Evolutionary conservation across 306 rosid species (phyloP).

Genomic region (Pyrus bretschneideri): DNA sequence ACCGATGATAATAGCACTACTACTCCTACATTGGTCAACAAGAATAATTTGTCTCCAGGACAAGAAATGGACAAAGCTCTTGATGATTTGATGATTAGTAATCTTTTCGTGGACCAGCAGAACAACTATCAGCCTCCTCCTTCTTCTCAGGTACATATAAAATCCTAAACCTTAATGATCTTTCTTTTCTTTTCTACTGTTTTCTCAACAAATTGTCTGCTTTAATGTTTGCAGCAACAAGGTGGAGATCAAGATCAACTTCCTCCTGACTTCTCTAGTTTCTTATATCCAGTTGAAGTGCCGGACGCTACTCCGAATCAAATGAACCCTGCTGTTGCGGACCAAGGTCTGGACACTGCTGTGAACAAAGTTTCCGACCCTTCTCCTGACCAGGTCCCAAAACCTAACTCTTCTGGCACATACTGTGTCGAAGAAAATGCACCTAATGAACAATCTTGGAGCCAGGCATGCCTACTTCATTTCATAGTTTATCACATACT

Average conservation of each 20-base stretch:
- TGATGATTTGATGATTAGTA: slow-evolving; percentile 3
- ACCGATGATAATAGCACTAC: not conserved
- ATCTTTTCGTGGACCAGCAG: not conserved
- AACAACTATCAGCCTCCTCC: not conserved
- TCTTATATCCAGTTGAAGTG: not conserved
- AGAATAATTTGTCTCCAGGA: not conserved
- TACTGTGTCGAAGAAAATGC: not conserved
- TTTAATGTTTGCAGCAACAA: slow-evolving; percentile 10
- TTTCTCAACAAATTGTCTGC: not conserved
- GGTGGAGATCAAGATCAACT: not conserved
- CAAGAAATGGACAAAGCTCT: not conserved
- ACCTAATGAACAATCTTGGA: slow-evolving; percentile 4
- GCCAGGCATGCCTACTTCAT: slow-evolving; percentile 18
- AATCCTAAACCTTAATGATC: not conserved
- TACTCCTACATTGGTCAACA: not conserved
- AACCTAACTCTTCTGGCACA: not conserved
- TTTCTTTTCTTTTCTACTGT: not conserved
- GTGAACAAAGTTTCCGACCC: not conserved
- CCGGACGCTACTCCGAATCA: not conserved
- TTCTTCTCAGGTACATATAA: not conserved
- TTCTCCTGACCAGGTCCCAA: not conserved
- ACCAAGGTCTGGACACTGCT: not conserved
- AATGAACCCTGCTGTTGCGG: not conserved
- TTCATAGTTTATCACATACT: not conserved
- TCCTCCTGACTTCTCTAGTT: not conserved